Conservation (phyloP, 2,329 filamentous ascomycete genomes). For the Allantophomopsis cytisporea region DNA sequence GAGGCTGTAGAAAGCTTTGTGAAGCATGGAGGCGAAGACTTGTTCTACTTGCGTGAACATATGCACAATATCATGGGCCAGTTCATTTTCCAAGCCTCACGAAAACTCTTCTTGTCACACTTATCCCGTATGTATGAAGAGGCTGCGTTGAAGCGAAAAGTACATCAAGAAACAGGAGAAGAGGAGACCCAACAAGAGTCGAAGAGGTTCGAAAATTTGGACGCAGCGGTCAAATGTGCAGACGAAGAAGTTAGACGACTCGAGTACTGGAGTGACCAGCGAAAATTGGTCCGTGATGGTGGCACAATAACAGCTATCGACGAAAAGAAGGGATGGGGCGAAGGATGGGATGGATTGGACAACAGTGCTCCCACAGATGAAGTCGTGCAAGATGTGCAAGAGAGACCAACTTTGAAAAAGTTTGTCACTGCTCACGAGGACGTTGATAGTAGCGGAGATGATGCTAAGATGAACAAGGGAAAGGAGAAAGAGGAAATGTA, state of each 20-base stretch:
- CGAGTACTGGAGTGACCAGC: constrained; percentile 82
- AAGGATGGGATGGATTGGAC: constrained; percentile 15
- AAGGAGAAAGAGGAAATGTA: constrained; percentile 6
- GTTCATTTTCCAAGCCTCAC: constrained; percentile 82
- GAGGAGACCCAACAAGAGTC: constrained; percentile 13
- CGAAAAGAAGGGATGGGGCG: constrained; percentile 14
- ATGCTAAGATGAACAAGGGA: constrained; percentile 1
- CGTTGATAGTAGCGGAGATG: too few species aligned
- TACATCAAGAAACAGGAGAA: constrained; percentile 12
- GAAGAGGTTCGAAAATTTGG: constrained; percentile 47
- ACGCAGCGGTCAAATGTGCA: constrained; percentile 60
- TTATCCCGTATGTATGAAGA: constrained; percentile 52
- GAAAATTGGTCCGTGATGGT: constrained; percentile 43
- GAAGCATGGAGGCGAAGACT: constrained; percentile 60
- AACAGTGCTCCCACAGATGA: constrained; percentile 15
- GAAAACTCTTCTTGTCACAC: constrained; percentile 59
- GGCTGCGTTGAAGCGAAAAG: constrained; percentile 31
- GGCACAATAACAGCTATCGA: constrained; percentile 18
- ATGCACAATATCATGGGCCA: constrained; percentile 79
- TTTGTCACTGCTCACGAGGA: neutral
- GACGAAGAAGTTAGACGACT: constrained; percentile 69
- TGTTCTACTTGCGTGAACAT: constrained; percentile 59
- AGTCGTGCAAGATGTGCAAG: constrained; percentile 8
- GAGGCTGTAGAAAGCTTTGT: constrained; percentile 73
- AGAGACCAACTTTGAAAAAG: constrained; percentile 1